Conservation (phyloP, 129 eudicot genomes). For the Lactuca saligna region DNA sequence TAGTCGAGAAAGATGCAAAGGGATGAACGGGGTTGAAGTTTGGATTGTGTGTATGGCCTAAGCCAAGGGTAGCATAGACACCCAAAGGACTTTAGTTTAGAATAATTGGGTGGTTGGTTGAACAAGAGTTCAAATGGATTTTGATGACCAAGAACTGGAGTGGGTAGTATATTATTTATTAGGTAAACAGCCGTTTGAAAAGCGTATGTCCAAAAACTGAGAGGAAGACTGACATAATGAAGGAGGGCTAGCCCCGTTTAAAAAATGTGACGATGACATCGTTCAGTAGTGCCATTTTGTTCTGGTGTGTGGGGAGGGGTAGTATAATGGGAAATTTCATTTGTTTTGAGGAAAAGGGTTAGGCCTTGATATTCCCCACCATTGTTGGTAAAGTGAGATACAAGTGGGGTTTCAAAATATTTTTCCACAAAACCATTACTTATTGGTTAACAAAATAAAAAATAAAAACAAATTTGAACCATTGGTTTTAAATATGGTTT, state of each 20-base stretch:
- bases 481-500: too few relatives aligned
- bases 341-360: background rate
- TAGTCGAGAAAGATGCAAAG: background rate
- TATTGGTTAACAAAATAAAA: too few relatives aligned
- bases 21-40: background rate
- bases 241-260: too few relatives aligned
- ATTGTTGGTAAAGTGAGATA: too few relatives aligned
- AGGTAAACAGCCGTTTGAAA: background rate
- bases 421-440: background rate
- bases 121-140: background rate
- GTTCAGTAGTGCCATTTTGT: too few relatives aligned
- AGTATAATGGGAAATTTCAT: too few relatives aligned
- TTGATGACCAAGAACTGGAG: background rate
- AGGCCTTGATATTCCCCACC: background rate
- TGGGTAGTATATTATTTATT: background rate
- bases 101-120: constrained; percentile 7
- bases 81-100: background rate
- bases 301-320: too few relatives aligned
- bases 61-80: background rate
- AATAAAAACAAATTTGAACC: too few relatives aligned
- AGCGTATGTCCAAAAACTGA: too few relatives aligned
- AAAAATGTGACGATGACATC: background rate
- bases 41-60: background rate
- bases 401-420: background rate
- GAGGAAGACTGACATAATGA: too few relatives aligned